Conservation (phyloP, 495 filamentous ascomycete genomes). For the Talaromyces ruber region DNA sequence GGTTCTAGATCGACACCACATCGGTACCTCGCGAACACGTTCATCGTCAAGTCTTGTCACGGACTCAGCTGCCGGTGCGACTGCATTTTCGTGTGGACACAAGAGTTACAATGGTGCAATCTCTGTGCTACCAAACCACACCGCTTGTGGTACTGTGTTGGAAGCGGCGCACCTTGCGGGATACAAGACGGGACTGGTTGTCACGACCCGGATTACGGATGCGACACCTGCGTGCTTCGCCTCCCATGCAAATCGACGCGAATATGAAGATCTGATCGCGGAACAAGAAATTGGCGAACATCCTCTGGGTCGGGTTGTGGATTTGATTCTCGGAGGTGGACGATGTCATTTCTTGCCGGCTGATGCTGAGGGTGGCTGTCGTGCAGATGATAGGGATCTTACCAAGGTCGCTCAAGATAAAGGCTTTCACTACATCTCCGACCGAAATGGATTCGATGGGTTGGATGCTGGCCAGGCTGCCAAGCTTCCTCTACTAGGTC, state of each 20-base stretch:
- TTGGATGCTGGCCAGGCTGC: slow-evolving; percentile 60
- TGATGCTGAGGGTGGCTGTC: slow-evolving; percentile 64
- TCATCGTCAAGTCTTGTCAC: slow-evolving; percentile 77
- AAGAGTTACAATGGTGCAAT: slow-evolving; percentile 98
- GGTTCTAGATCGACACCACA: slow-evolving; percentile 73
- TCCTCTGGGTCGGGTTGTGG: slow-evolving; percentile 76
- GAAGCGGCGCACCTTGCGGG: slow-evolving; percentile 89
- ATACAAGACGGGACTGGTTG: slow-evolving; percentile 88
- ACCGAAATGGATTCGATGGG: slow-evolving; percentile 68
- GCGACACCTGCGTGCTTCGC: slow-evolving; percentile 97
- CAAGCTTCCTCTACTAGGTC: slow-evolving; percentile 75
- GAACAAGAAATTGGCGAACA: slow-evolving; percentile 83
- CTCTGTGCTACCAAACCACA: slow-evolving; percentile 72
- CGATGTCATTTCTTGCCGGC: slow-evolving; percentile 90
- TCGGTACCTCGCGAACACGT: slow-evolving; percentile 81
- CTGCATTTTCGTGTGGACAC: slow-evolving; percentile 81
- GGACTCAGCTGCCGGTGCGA: slow-evolving; percentile 91
- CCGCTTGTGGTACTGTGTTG: slow-evolving; percentile 86
- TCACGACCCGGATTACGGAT: slow-evolving; percentile 92
- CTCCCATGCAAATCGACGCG: slow-evolving; percentile 70
- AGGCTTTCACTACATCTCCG: slow-evolving; percentile 70
- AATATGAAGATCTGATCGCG: slow-evolving; percentile 83
- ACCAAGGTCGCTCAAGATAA: slow-evolving; percentile 58
- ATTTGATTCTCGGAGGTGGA: slow-evolving; percentile 87
- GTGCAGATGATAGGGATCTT: slow-evolving; percentile 63